Base-by-base conservation (phyloP, 2,329 filamentous ascomycete genomes). In the Coniochaeta prunicola region DNA sequence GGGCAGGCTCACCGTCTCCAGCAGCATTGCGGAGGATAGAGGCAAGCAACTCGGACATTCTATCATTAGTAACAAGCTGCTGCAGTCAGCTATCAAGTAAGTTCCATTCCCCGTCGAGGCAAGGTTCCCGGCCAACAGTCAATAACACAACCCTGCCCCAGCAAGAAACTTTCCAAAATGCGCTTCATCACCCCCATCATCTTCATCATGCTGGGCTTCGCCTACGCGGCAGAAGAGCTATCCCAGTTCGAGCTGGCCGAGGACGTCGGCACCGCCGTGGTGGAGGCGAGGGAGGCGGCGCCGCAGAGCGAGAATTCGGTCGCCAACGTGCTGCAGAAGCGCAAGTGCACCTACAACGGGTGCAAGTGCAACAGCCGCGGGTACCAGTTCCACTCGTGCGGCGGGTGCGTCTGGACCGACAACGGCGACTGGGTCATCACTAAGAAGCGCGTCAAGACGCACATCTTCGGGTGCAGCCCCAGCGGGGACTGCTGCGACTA, bases 381-480 rank as follows among this genome's bases (percentile, higher is more conserved):
- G 7, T 60, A 61, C 53, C 66, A 67, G 62, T 57, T 64, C 45
- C 63, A 62, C 10, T 61, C 60, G 58, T 67, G 66, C 57, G 65
- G 66, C 59, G 64, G 63, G 63, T 67, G 66, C 59, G 58, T 58
- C 19, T 66, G 64, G 64, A 45, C 42, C 56, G 42, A 60, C 57
- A 59, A 59, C 45, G 54, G 54, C 30, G 38, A 30, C 9, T 64
- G 59, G 34, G 59, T 64, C 31, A 60, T 66, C 48, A 65, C 62
- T 38, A 59, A 42, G 19, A 66, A 67, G 61, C 50, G 66, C 21
- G 59, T 62, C 31, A 34, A 5, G 53, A 63, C 59, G 48, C 60
- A 67, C 59, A 66, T 67, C 33, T 67, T 63, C 48, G 65, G 67
- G 62, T 67, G 66, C 57, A 61, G 62, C 24, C 61, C 60, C 28